Percentiles rank a stretch among this genome's conserved stretches.
Conservation (phyloP, 2,329 filamentous ascomycete species). For the Ophiostoma novo-ulmi region DNA sequence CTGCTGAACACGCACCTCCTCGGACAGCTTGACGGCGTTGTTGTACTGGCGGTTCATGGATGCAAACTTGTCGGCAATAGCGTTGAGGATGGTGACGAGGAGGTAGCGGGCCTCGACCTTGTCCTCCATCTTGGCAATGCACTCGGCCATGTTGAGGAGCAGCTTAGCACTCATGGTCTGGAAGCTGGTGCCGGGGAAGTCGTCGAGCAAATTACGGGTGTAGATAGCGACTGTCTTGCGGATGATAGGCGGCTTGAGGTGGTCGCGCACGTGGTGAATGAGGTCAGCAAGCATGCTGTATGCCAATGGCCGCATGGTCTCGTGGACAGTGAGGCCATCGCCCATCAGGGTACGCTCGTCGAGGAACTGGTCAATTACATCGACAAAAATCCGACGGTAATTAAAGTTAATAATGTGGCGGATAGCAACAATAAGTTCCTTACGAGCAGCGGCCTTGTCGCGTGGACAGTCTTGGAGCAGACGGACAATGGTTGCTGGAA, state of each 20-base stretch:
- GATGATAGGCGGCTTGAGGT: constrained; percentile 84
- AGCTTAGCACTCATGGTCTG: constrained; percentile 99
- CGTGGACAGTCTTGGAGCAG: constrained; percentile 88
- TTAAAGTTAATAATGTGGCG: constrained; percentile 99
- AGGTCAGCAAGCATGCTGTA: constrained; percentile 98
- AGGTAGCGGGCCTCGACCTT: constrained; percentile 94
- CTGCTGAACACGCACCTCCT: constrained; percentile 80
- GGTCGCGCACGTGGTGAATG: constrained; percentile 92
- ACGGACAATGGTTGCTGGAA: constrained; percentile 86
- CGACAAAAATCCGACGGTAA: constrained; percentile 88
- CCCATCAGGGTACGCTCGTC: constrained; percentile 93
- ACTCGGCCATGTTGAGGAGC: constrained; percentile 95
- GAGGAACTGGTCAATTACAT: constrained; percentile 89
- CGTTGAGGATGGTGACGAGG: constrained; percentile 93
- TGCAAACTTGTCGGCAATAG: constrained; percentile 96
- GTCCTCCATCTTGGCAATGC: constrained; percentile 87
- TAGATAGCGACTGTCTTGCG: constrained; percentile 95
- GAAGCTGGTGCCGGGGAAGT: constrained; percentile 95
- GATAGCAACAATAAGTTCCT: constrained; percentile 92
- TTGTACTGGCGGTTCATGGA: constrained; percentile 95
- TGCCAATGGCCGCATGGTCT: constrained; percentile 89
- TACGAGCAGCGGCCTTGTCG: constrained; percentile 88
- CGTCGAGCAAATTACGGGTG: constrained; percentile 90
- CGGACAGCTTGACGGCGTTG: constrained; percentile 90
- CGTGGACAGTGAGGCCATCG: constrained; percentile 92